Evolutionary conservation across 768 basidiomycete genomes (phyloP), one percentile per base, ranked within the genome.

Genomic region (Russula sp.): DNA sequence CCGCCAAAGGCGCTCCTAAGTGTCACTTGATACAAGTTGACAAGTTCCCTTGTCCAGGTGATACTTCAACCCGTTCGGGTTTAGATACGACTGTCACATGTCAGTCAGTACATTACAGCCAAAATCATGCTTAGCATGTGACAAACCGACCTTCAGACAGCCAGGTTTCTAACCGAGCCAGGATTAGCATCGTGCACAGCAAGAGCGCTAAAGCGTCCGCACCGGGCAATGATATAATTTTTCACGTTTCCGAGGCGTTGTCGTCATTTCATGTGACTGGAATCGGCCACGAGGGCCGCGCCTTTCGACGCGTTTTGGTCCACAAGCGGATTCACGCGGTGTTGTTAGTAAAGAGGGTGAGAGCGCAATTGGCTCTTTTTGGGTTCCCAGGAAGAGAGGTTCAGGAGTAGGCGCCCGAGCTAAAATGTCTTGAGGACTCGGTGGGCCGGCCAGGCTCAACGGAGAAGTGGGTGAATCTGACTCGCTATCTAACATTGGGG

Each of bases 21-120:
- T 56, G 42, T 61, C 59, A 32, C 55, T 59, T 59, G 64, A 46
- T 54, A 56, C 79, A 44, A 80, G 75, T 63, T 77, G 79, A 71
- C 88, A 88, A 2, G 83, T 86, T 13, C 86, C 86, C 69, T 84
- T 87, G 69, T 85, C 83, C 57, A 84, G 73, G 68, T 88, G 86
- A 69, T 88, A 87, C 71, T 85, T 85, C 52, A 87, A 75, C 11
- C 87, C 86, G 66, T 86, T 87, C 9, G 84, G 80, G 72, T 85
- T 87, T 48, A 86, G 79, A 69, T 88, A 88, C 32, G 81, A 74
- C 80, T 86, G 70, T 22, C 44, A 46, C 49, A 49, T 10, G 57
- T 68, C 53, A 69, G 64, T 62, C 28, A n/a, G 26, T 20, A 44
- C 59, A 26, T n/a, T 10, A 36, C 26, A 56, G 38, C 38, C 16